Percentiles rank a stretch among this genome's conserved stretches.
Evolutionary conservation across 495 filamentous ascomycete species (phyloP).

Genomic region (Annulohypoxylon nitens): DNA sequence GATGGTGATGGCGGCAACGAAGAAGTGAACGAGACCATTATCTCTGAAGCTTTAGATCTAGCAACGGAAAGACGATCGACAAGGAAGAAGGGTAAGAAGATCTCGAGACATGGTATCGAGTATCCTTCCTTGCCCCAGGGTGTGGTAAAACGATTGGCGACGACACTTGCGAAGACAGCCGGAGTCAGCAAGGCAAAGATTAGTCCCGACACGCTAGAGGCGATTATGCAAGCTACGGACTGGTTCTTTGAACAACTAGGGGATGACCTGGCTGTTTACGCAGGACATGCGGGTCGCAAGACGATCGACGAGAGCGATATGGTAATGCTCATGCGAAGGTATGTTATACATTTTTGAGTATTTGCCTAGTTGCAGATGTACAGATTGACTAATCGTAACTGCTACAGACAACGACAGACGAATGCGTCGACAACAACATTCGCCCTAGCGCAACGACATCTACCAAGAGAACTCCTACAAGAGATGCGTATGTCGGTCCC

Average conservation of each 20-base stretch:
- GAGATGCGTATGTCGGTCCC: conserved; percentile 80
- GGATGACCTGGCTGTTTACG: conserved; percentile 82
- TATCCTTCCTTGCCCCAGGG: conserved; percentile 79
- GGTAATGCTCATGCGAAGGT: conserved; percentile 84
- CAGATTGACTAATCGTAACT: conserved; percentile 48
- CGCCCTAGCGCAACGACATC: conserved; percentile 81
- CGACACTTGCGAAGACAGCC: conserved; percentile 72
- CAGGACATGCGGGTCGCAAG: conserved; percentile 83
- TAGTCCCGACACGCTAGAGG: conserved; percentile 75
- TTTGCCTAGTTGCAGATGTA: conserved; percentile 32
- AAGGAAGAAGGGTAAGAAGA: conserved; percentile 67
- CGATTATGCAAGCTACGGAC: conserved; percentile 82
- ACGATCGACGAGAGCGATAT: conserved; percentile 89
- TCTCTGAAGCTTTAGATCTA: conserved; percentile 48
- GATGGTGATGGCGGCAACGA: conserved; percentile 45
- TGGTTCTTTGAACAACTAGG: conserved; percentile 91
- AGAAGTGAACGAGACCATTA: conserved; percentile 40
- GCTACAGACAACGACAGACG: conserved; percentile 80
- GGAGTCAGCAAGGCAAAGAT: conserved; percentile 74
- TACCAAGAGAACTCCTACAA: conserved; percentile 86
- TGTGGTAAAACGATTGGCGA: conserved; percentile 81
- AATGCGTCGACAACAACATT: conserved; percentile 80
- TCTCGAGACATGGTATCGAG: conserved; percentile 80
- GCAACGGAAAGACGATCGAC: conserved; percentile 39
- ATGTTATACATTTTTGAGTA: conserved; percentile 55